A percentile compares a stretch with the other conserved stretches of the same genome.
Evolutionary conservation across 2,329 filamentous ascomycete species (phyloP).

Genomic region (Chaetomiaceae sp.): DNA sequence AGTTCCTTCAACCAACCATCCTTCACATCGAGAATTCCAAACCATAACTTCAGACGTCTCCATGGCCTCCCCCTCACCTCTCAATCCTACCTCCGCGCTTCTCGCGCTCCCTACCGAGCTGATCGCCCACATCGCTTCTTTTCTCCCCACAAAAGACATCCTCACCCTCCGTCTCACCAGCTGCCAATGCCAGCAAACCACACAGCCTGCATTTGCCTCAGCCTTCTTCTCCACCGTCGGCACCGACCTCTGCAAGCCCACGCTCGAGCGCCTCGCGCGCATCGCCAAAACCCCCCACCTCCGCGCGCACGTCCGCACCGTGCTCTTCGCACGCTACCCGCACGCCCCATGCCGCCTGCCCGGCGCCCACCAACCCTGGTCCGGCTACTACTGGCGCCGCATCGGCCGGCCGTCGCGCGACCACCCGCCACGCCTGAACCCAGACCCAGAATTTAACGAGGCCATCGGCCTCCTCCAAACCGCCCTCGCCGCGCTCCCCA

Average conservation of each 20-base stretch:
- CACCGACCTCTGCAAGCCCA: neutral
- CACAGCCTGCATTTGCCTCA: neutral
- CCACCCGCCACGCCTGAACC: neutral
- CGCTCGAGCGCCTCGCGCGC: neutral
- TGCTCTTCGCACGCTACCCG: neutral
- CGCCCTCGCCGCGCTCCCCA: neutral
- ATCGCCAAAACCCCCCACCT: neutral
- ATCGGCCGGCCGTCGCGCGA: no score
- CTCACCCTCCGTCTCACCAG: neutral
- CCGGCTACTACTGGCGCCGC: neutral
- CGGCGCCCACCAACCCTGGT: neutral
- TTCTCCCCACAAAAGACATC: neutral
- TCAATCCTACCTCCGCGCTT: neutral
- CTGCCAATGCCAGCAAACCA: neutral
- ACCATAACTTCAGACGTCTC: neutral
- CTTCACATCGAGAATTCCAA: neutral
- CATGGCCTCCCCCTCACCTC: neutral
- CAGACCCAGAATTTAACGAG: neutral
- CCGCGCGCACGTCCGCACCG: neutral
- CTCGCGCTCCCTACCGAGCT: neutral
- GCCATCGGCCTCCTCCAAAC: neutral
- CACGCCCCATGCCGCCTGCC: neutral
- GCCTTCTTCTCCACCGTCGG: neutral
- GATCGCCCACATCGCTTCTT: neutral
- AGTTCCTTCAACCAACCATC: neutral